phyloP scores from a whole-genome alignment of 768 basidiomycete genomes.

The Serendipita sp. region DNA sequence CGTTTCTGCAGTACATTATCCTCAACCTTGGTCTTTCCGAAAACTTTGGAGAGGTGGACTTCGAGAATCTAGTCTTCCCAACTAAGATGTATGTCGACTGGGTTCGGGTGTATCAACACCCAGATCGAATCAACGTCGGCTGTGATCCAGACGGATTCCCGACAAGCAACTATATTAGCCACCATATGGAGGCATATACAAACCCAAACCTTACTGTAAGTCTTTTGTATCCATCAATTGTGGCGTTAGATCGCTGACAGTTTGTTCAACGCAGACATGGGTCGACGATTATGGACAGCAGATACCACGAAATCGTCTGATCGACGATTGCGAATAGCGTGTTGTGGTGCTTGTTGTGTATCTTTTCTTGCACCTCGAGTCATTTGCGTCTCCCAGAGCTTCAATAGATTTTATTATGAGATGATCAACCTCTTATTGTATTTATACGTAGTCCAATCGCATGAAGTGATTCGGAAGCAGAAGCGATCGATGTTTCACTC shows the following conservation, averaged over 20 bases:
- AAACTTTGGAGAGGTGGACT: slow-evolving; percentile 64
- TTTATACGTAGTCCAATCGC: no score
- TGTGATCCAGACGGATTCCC: slow-evolving; percentile 72
- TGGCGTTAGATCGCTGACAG: neutral
- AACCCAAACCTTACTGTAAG: slow-evolving; percentile 44
- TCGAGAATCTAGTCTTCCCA: slow-evolving; percentile 56
- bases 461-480: no score
- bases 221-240: neutral
- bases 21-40: slow-evolving; percentile 71
- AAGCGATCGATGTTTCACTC: no score
- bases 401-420: no score
- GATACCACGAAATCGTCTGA: neutral
- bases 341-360: neutral
- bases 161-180: slow-evolving; percentile 64
- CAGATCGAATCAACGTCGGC: slow-evolving; percentile 54
- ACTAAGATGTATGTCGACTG: slow-evolving; percentile 66
- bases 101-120: slow-evolving; percentile 79
- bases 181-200: slow-evolving; percentile 59
- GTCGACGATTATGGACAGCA: neutral
- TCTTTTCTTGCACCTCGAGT: neutral
- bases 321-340: neutral
- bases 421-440: no score
- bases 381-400: no score
- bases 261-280: neutral
- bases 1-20: slow-evolving; percentile 50